These are phyloP conservation scores for Scleroderma citrinum DNA, from an alignment of 768 basidiomycete genomes.

Conservation along the genomic window DNA sequence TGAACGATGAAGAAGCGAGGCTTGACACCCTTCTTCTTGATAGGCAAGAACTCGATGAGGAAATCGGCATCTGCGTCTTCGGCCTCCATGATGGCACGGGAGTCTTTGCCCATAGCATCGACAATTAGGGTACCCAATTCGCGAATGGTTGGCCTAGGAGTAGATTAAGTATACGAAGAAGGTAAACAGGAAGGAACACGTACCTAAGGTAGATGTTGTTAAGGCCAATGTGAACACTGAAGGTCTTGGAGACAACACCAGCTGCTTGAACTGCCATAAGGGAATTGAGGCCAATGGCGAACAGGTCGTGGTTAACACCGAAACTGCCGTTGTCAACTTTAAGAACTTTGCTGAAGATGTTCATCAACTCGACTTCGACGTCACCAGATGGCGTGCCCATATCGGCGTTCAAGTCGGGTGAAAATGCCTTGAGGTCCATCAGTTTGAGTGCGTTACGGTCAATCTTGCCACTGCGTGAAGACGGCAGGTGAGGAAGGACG, in stretches of 20 bases:
- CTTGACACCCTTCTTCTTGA: constrained; percentile 26
- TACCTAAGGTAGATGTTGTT: constrained; percentile 26
- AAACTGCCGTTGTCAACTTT: constrained; percentile 17
- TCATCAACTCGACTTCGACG: constrained; percentile 22
- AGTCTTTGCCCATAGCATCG: constrained; percentile 25
- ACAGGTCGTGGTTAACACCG: constrained; percentile 24
- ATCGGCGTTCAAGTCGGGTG: constrained; percentile 15
- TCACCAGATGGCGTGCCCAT: constrained; percentile 22
- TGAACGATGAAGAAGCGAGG: constrained; percentile 26
- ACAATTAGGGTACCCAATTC: constrained; percentile 22
- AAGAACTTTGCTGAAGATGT: constrained; percentile 19
- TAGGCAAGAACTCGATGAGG: constrained; percentile 24
- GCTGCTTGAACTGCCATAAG: constrained; percentile 29
- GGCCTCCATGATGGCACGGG: constrained; percentile 24
- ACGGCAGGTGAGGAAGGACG: constrained; percentile 17
- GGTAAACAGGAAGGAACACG: not conserved
- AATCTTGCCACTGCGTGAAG: constrained; percentile 24
- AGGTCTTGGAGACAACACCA: constrained; percentile 24
- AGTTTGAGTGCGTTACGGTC: constrained; percentile 23
- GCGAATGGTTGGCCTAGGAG: constrained; percentile 20
- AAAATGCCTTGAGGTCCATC: constrained; percentile 20
- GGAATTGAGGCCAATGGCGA: constrained; percentile 26
- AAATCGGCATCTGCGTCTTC: constrained; percentile 26
- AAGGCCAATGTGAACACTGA: constrained; percentile 23
- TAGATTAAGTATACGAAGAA: not conserved